These are phyloP conservation scores for Microthyrium microscopicum DNA, from an alignment of 2,329 filamentous ascomycete species.

Conservation along the genomic window DNA sequence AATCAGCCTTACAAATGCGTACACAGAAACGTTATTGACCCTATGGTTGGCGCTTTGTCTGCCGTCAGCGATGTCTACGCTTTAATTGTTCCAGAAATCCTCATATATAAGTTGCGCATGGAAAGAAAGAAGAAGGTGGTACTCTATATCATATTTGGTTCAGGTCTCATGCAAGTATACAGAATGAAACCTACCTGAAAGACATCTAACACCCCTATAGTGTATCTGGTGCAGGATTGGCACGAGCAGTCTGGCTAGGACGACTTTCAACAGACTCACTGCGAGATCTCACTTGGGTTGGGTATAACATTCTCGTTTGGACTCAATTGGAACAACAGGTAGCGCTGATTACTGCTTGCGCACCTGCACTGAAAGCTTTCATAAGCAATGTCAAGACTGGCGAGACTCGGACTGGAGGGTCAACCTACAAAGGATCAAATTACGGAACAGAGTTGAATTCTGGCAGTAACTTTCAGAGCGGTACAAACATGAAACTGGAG, in stretches of 20 bases:
- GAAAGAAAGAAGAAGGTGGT: constrained; percentile 10
- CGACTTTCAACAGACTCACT: constrained; percentile 10
- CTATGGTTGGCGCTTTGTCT: constrained; percentile 10
- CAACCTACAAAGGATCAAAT: too few relatives aligned
- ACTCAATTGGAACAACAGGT: constrained; percentile 14
- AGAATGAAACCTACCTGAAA: too few relatives aligned
- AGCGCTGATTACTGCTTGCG: constrained; percentile 14
- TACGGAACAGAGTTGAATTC: too few relatives aligned
- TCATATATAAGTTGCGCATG: constrained; percentile 12
- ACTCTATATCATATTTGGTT: constrained; percentile 8
- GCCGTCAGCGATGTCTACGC: constrained; percentile 12
- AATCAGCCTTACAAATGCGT: constrained; percentile 9
- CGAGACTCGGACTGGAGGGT: too few relatives aligned
- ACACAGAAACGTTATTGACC: constrained; percentile 11
- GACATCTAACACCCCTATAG: too few relatives aligned
- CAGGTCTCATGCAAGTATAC: constrained; percentile 9
- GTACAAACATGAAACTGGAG: too few relatives aligned
- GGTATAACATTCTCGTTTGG: constrained; percentile 14
- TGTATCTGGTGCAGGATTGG: constrained; percentile 15
- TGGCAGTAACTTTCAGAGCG: too few relatives aligned
- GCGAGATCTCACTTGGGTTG: constrained; percentile 15
- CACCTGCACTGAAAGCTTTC: constrained; percentile 13
- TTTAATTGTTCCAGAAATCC: constrained; percentile 11
- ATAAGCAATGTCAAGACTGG: constrained; percentile 3
- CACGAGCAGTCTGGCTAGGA: constrained; percentile 16